phyloP scores from a whole-genome alignment of 768 basidiomycete species.

The Podaxis sp. region DNA sequence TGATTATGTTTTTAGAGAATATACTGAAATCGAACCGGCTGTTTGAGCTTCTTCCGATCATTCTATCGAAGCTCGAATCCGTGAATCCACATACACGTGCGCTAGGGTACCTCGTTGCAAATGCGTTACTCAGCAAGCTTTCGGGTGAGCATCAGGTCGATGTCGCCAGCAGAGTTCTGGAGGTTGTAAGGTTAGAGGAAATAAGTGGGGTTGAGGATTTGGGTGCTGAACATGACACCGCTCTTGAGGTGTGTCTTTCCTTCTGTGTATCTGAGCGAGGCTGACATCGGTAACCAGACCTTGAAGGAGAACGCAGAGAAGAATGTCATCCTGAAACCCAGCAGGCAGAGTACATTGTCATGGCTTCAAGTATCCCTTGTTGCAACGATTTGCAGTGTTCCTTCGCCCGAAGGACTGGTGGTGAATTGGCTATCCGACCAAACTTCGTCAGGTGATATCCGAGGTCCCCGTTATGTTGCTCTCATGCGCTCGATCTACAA shows the following conservation, averaged over 20 bases:
- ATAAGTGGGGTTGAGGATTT: slow-evolving; percentile 43
- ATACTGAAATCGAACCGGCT: slow-evolving; percentile 49
- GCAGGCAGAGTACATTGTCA: slow-evolving; percentile 46
- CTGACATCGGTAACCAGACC: slow-evolving; percentile 32
- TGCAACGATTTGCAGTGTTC: slow-evolving; percentile 44
- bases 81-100: slow-evolving; percentile 46
- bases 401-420: slow-evolving; percentile 32
- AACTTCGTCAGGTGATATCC: slow-evolving; percentile 16
- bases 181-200: slow-evolving; percentile 39
- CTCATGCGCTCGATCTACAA: slow-evolving; percentile 64
- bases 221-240: slow-evolving; percentile 21
- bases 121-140: slow-evolving; percentile 51
- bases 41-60: slow-evolving; percentile 35
- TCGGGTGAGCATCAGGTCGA: slow-evolving; percentile 57
- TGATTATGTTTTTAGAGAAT: slow-evolving; percentile 44
- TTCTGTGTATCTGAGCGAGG: not conserved
- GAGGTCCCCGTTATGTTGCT: slow-evolving; percentile 43
- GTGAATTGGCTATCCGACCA: slow-evolving; percentile 50
- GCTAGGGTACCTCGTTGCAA: slow-evolving; percentile 58
- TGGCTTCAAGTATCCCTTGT: slow-evolving; percentile 59
- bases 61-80: slow-evolving; percentile 51
- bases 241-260: slow-evolving; percentile 26
- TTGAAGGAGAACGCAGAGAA: slow-evolving; percentile 36
- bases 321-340: slow-evolving; percentile 55
- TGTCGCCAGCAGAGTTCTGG: slow-evolving; percentile 44